Percentiles rank a stretch among this genome's conserved stretches.
These are phyloP conservation scores for Pichia sp. DNA, from an alignment of 1,139 yeast genomes.

Conservation along the genomic window DNA sequence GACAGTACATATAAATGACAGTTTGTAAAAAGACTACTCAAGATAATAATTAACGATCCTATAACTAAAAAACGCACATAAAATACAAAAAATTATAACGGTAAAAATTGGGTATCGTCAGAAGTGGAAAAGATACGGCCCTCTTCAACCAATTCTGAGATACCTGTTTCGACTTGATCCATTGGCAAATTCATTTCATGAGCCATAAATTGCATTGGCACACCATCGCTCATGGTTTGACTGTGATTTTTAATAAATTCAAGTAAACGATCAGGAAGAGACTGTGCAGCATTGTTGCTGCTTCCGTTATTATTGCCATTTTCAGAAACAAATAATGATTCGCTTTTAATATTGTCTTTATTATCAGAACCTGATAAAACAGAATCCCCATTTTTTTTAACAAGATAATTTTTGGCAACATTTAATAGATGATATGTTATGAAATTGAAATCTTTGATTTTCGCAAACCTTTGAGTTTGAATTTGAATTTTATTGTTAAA, in stretches of 20 bases:
- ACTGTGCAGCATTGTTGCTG: background rate
- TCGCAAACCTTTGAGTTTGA: conserved; percentile 57
- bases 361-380: conserved; percentile 14
- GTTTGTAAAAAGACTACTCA: background rate
- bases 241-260: conserved; percentile 42
- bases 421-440: conserved; percentile 70
- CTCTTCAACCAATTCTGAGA: conserved; percentile 51
- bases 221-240: conserved; percentile 65
- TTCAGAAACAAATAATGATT: conserved; percentile 1
- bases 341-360: background rate
- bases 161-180: conserved; percentile 31
- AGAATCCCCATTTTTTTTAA: conserved; percentile 36
- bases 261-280: conserved; percentile 7
- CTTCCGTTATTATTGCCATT: background rate
- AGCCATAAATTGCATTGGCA: conserved; percentile 55
- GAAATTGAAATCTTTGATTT: conserved; percentile 65
- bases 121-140: conserved; percentile 64
- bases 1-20: conserved; percentile 16
- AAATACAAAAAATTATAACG: conserved; percentile 5
- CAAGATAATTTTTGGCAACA: conserved; percentile 43
- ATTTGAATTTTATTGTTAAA: conserved; percentile 63
- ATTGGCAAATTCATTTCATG: conserved; percentile 48
- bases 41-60: background rate
- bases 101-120: conserved; percentile 32
- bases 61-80: background rate